A percentile compares a stretch with the other conserved stretches of the same genome.
phyloP scores from a whole-genome alignment of 371 early-diverging fungal species.

The Lichtheimia hyalospora region DNA sequence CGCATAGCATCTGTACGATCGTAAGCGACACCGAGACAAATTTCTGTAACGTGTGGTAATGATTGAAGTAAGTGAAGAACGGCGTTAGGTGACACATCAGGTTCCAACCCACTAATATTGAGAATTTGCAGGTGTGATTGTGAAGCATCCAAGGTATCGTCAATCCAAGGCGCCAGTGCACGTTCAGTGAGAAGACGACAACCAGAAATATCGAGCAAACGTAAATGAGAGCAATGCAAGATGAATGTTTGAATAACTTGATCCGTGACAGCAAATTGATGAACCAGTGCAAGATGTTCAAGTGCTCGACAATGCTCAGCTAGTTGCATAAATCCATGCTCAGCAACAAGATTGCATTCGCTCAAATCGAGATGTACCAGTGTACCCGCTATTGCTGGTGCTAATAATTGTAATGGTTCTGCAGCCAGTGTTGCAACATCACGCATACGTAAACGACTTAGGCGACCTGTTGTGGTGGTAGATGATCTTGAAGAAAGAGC shows the following conservation, averaged over 20 bases:
- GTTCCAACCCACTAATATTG: slow-evolving; percentile 26
- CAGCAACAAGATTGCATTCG: slow-evolving; percentile 33
- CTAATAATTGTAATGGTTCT: slow-evolving; percentile 22
- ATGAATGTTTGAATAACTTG: slow-evolving; percentile 29
- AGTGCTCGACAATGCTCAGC: slow-evolving; percentile 25
- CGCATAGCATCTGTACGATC: slow-evolving; percentile 18
- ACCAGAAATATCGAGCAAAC: slow-evolving; percentile 25
- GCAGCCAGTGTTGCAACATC: slow-evolving; percentile 37
- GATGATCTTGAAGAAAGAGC: background rate
- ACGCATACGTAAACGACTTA: slow-evolving; percentile 33
- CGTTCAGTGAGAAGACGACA: slow-evolving; percentile 21
- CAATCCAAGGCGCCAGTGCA: slow-evolving; percentile 15
- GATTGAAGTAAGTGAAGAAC: slow-evolving; percentile 15
- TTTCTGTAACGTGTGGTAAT: slow-evolving; percentile 19
- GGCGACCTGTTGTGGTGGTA: background rate
- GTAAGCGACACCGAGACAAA: slow-evolving; percentile 29
- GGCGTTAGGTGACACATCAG: slow-evolving; percentile 16
- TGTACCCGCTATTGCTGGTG: slow-evolving; percentile 15
- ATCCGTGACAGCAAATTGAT: slow-evolving; percentile 40
- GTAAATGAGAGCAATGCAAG: slow-evolving; percentile 11
- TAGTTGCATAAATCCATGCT: slow-evolving; percentile 24
- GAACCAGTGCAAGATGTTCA: slow-evolving; percentile 27
- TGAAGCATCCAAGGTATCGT: background rate
- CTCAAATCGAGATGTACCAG: slow-evolving; percentile 38
- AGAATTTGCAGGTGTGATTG: slow-evolving; percentile 12